Base-by-base conservation (phyloP, 2,329 filamentous ascomycete genomes). In the Diaporthe caulivora region DNA sequence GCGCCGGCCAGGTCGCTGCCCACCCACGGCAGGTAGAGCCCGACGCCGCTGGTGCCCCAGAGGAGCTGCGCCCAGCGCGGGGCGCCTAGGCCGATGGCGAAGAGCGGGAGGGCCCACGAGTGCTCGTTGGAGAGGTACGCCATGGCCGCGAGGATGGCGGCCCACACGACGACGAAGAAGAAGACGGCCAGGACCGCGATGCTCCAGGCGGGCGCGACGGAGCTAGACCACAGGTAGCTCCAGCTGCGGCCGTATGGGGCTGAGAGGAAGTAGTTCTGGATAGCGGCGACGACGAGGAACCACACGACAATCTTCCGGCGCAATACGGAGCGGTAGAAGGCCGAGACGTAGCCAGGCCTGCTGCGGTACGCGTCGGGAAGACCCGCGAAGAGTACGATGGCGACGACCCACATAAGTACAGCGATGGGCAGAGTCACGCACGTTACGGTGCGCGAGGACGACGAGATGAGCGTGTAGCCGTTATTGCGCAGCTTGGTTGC, bases 41-140 rank as follows among this genome's bases (percentile, higher is more conserved):
- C 91, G 74, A 92, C 87, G 15, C 87, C 87, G 10, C 87, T 90
- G 8, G 87, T 89, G 15, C 87, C 88, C 91, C 91, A 93, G 79
- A 91, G 89, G 79, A 92, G 92, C 80, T 93, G 91, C 11, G 87
- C 88, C 91, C 91, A 93, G 74, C 91, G 85, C 1, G 91, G 91
- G 4, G 91, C 90, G 55, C 88, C 90, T 17, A 93, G 87, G 18
- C 91, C 91, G 74, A 92, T 90, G 58, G 91, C 91, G 76, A 93
- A 92, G 72, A 93, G 88, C 17, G 91, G 91, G 6, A 93, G 82
- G 76, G 92, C 88, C 91, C 91, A 93, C 67, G 87, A 89, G 80
- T 93, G 91, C 21, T 86, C 86, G 76, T 87, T 88, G 21, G 88
- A 89, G n/a, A 92, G 84, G 67, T 83, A 80, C 13, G 85, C 86